Percentiles rank a stretch among this genome's conserved stretches.
Conservation (phyloP, 2,329 filamentous ascomycete genomes). For the Neopestalotiopsis sp. region DNA sequence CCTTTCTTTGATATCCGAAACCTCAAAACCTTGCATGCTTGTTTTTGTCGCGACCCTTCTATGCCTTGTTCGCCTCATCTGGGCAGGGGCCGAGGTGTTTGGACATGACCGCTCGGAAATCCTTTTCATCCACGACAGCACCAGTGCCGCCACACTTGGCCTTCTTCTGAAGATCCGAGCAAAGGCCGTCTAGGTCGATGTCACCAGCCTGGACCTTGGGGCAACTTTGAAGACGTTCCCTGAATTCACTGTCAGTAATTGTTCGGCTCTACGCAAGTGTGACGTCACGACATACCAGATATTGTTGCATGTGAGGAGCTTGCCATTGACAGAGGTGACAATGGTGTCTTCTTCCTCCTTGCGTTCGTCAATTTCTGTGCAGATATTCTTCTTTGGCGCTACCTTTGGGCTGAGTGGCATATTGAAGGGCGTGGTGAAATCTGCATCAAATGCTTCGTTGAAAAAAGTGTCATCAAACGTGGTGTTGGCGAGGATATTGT, state of each 20-base stretch:
- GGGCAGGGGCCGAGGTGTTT: conserved; percentile 58
- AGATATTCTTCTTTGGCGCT: conserved; percentile 64
- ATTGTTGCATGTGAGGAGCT: conserved; percentile 83
- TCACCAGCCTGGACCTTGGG: conserved; percentile 88
- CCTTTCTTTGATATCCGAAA: conserved; percentile 2
- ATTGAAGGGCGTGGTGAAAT: conserved; percentile 84
- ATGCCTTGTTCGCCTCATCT: not conserved
- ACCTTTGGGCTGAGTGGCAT: conserved; percentile 49
- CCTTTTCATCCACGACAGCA: conserved; percentile 85
- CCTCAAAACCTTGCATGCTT: not conserved
- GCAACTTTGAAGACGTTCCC: conserved; percentile 89
- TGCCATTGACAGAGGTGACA: conserved; percentile 58
- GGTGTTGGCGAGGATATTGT: conserved; percentile 72
- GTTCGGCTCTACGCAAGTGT: not conserved
- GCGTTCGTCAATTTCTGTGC: conserved; percentile 78
- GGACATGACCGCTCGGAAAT: conserved; percentile 81
- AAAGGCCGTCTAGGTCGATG: conserved; percentile 92
- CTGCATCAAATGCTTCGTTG: conserved; percentile 80
- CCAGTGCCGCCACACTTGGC: conserved; percentile 92
- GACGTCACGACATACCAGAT: conserved; percentile 76
- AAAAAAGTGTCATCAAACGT: conserved; percentile 74
- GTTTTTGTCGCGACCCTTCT: not conserved
- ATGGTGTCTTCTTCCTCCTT: conserved; percentile 76
- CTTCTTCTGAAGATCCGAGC: conserved; percentile 91
- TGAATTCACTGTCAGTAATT: conserved; percentile 55